Evolutionary conservation across 2,329 filamentous ascomycete genomes (phyloP).

Genomic region (Trichoderma sp.): DNA sequence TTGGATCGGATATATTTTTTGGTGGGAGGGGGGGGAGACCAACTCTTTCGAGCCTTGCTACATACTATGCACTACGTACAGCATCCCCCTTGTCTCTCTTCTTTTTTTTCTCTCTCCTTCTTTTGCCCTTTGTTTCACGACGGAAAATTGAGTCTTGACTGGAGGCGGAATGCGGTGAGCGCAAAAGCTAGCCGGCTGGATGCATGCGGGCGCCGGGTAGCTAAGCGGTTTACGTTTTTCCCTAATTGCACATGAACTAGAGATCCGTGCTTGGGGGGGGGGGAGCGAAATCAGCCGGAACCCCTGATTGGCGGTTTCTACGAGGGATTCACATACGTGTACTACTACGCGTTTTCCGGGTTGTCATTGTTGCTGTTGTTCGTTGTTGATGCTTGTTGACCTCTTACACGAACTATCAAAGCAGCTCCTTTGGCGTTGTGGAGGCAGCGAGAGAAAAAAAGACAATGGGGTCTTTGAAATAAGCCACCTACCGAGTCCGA

Average conservation of each 20-base stretch:
- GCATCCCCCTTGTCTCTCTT: neutral
- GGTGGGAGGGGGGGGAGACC: neutral
- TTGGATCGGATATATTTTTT: neutral
- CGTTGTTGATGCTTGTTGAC: neutral
- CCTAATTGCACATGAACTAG: slow-evolving; percentile 4
- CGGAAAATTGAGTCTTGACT: slow-evolving; percentile 13
- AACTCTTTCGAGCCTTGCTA: neutral
- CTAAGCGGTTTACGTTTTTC: neutral
- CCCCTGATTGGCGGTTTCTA: neutral
- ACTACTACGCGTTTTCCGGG: neutral
- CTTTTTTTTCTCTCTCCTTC: neutral
- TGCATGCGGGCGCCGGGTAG: slow-evolving; percentile 8
- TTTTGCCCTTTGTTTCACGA: neutral
- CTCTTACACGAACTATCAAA: neutral
- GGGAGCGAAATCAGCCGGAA: neutral
- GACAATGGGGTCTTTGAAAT: neutral
- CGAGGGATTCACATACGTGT: too few relatives aligned
- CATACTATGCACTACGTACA: neutral
- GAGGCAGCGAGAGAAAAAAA: neutral
- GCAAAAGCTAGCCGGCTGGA: slow-evolving; percentile 10
- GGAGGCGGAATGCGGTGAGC: slow-evolving; percentile 10
- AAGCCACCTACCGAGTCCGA: neutral
- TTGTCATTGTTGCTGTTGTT: neutral
- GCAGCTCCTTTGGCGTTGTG: neutral
- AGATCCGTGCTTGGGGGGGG: neutral